Conservation (phyloP, 2,329 filamentous ascomycete genomes). For the Lizonia empirigonia region DNA sequence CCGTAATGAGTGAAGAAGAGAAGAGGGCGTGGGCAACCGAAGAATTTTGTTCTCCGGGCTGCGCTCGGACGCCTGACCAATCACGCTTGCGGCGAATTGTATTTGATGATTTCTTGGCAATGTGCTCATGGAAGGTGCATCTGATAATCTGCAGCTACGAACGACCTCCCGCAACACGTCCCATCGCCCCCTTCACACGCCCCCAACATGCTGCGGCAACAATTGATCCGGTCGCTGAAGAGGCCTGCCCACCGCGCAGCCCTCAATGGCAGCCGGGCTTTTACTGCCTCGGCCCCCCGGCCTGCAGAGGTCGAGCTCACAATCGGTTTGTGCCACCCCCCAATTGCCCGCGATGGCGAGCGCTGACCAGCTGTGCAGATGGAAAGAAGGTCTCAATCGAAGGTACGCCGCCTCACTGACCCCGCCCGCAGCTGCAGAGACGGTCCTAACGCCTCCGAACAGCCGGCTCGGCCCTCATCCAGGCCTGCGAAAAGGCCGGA, state of each 20-base stretch:
- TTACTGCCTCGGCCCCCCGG: constrained; percentile 78
- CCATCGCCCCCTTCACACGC: constrained; percentile 38
- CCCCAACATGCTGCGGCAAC: constrained; percentile 66
- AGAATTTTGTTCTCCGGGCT: constrained; percentile 36
- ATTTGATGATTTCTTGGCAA: constrained; percentile 19
- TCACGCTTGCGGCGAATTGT: constrained; percentile 33
- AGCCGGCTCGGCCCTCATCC: constrained; percentile 97
- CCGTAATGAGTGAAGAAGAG: constrained; percentile 62
- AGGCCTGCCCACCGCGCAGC: constrained; percentile 60
- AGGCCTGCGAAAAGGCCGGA: constrained; percentile 98
- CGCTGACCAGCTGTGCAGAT: constrained; percentile 64
- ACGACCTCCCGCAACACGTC: constrained; percentile 32
- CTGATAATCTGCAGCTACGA: constrained; percentile 11
- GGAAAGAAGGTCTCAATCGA: constrained; percentile 98
- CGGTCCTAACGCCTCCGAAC: constrained; percentile 43
- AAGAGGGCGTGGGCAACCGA: constrained; percentile 17
- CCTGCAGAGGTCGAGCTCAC: constrained; percentile 95
- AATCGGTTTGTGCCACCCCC: constrained; percentile 69
- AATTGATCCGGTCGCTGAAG: constrained; percentile 66
- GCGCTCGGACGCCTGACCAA: constrained; percentile 36
- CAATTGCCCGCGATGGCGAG: constrained; percentile 18
- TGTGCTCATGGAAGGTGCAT: neutral
- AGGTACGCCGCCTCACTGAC: constrained; percentile 62
- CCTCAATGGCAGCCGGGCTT: constrained; percentile 71
- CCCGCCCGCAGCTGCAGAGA: constrained; percentile 20